Evolutionary conservation across 345 rosid species (phyloP).

Genomic region (Theobroma cacao): DNA sequence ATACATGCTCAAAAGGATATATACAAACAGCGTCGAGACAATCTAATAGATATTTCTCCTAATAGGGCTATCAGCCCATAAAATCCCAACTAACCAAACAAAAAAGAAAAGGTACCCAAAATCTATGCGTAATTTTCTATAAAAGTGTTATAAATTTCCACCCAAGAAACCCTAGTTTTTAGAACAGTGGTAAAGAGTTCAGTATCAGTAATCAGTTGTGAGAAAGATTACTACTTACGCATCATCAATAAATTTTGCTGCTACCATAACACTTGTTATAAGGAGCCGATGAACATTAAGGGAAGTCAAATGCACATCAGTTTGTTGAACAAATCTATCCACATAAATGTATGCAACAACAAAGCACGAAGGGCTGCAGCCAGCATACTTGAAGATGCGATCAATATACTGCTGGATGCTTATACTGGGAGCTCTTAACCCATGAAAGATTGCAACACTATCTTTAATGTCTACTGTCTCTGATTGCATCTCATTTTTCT

Average conservation of each 20-base stretch:
- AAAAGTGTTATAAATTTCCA: no score
- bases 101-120: no score
- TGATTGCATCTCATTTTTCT: constrained; percentile 37
- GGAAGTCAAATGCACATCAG: constrained; percentile 54
- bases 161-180: neutral
- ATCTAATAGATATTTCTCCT: neutral
- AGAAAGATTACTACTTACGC: constrained; percentile 45
- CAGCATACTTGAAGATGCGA: constrained; percentile 79
- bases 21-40: neutral
- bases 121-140: no score
- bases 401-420: constrained; percentile 64
- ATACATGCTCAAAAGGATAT: neutral
- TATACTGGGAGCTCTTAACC: constrained; percentile 57
- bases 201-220: neutral
- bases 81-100: no score
- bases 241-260: constrained; percentile 84
- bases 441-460: constrained; percentile 55
- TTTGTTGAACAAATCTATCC: constrained; percentile 50
- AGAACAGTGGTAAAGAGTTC: neutral
- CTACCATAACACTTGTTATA: constrained; percentile 73
- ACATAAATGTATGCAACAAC: constrained; percentile 70
- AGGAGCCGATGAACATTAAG: constrained; percentile 85
- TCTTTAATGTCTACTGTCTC: constrained; percentile 34
- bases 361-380: constrained; percentile 95
- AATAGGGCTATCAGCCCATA: neutral